Evolutionary conservation across 176 grass and related monocot species (phyloP), one percentile per base, ranked within the genome.

Genomic region (Oryza longistaminata): DNA sequence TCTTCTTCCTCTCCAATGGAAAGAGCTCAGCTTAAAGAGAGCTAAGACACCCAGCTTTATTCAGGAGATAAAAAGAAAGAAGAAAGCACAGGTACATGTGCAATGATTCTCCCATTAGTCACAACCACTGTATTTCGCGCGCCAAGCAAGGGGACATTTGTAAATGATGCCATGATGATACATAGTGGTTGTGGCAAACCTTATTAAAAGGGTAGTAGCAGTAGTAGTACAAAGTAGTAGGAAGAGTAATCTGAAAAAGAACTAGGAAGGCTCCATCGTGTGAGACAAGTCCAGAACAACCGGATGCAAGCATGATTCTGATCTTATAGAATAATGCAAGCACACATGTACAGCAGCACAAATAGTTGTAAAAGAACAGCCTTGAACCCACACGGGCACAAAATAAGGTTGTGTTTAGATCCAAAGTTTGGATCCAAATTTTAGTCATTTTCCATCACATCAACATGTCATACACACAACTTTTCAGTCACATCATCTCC

Each of bases 101-200:
- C 81, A 66, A 84, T 71, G 89, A 87, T 91, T 75, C 89, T 66
- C 85, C 81, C 1, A 70, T 87, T 68, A 70, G 64, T 7, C 17
- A 50, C 9, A 90, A 70, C 69, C 46, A 75, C 27, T 46, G 29
- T 24, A 44, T 42, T 49, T 74, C 58, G 74, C 35, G 37, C 25
- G 19, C 7, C 46, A 31, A 76, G 46, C 81, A 85, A 74, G 46
- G 26, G 21, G 55, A 11, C 53, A 70, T 53, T 19, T 31, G 65
- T 8, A 66, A 48, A 85, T 53, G 52, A 71, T 66, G 46, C 75
- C 42, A 80, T 74, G 61, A 80, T 88, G 67, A 3, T 76, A 65
- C 43, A 66, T 83, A 31, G 72, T 73, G 68, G 43, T 42, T n/a
- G 33, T 22, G 6, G 39, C 39, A 1, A 39, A 40, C 39, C 39